Evolutionary conservation across 1,284 basidiomycete species (phyloP), one percentile per base, ranked within the genome.

Genomic region (Heliocybe sulcata): DNA sequence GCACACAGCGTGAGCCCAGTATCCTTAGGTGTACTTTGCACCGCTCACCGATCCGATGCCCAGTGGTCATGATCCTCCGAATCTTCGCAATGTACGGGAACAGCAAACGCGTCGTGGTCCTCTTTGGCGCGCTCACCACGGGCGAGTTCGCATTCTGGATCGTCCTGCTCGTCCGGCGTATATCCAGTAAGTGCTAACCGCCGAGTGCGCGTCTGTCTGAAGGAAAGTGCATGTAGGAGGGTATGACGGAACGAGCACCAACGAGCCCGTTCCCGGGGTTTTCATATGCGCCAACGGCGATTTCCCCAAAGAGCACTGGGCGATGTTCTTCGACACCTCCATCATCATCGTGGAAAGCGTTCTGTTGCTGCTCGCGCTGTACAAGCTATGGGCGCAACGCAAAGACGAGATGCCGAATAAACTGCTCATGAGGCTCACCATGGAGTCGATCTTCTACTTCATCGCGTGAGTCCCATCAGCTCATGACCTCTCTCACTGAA

Each of bases 271-370:
- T 16, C 47, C 47, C 25, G 20, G 8, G 8, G 6, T 49, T 8
- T 4, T 49, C 47, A 49, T 9, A 4, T 49, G 47, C n/a, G 27
- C 47, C 12, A 29, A 49, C 47, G n/a, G 47, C 22, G 47, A 49
- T n/a, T 29, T 49, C 27, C 47, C 45, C 11, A 9, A 47, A 9
- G 23, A 47, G 19, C 47, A 49, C n/a, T 49, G 20, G 47, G 22
- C 9, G 11, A n/a, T 29, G 6, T 49, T 49, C 27, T 49, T 49
- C 47, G 22, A 29, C 11, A 49, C 47, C 6, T 25, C 47, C 8
- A 22, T 49, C 47, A 49, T 25, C 47, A 29, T 29, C 27, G 47
- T 49, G 12, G 47, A 49, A 49, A 49, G 47, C 47, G 22, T 49
- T 29, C n/a, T 49, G 47, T 22, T 49, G 6, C 12, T 22, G 27